Evolutionary conservation across 2,329 filamentous ascomycete genomes (phyloP), one percentile per base, ranked within the genome.

Genomic region (Microcera coccophila): DNA sequence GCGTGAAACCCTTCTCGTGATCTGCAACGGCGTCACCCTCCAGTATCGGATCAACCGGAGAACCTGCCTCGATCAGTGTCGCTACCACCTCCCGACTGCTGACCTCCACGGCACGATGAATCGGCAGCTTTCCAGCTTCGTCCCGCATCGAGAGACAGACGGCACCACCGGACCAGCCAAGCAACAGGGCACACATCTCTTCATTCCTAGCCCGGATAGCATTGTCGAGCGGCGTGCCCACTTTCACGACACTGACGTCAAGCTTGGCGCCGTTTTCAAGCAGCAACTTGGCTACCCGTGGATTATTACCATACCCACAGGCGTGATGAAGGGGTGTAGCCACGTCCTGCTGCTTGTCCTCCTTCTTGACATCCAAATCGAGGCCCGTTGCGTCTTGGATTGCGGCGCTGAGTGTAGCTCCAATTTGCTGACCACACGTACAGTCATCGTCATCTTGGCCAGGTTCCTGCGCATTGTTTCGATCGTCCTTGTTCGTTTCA

Each of bases 291-390:
- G 21, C 42, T 0, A 41, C 15, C n/a, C 38, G 42, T 2, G 38
- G 12, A 18, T 44, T 44, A 22, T 44, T 22, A 31, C 41, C 41
- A 16, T 36, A 44, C 4, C 36, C 36, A 11, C 41, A 44, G 2
- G 36, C 41, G 21, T 44, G 36, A 15, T 44, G 41, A 10, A 44
- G 37, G 10, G 41, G 41, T 14, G 41, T 44, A n/a, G n/a, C n/a
- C 5, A 44, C 41, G 15, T 44, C 41, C 3, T 39, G 32, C 16
- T 44, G 36, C 17, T 44, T 31, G 5, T 31, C 31, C 17, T 36
- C 17, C 14, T 39, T 16, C 17, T 22, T 21, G 8, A 39, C 16
- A 4, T 32, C 18, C 9, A 36, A 18, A 3, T 36, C 22, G 11
- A 39, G 9, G 5, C 36, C 41, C 3, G 38, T 41, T 17, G 21